A percentile compares a stretch with the other conserved stretches of the same genome.
Conservation (phyloP, 371 early-diverging fungal genomes). For the Mucor circinelloides region DNA sequence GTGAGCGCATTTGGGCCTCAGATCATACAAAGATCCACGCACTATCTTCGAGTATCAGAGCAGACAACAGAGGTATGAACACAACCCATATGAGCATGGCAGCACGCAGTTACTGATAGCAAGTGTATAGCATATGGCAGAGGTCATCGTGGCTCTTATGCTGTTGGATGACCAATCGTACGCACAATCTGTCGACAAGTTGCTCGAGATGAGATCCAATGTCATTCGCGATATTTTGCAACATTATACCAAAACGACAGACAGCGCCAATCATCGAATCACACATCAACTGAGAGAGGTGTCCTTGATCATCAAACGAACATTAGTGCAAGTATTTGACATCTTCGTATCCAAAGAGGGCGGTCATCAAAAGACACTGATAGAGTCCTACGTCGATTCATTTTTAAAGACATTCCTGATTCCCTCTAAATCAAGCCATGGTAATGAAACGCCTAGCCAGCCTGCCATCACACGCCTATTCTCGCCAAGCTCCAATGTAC, state of each 20-base stretch:
- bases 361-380: conserved; percentile 4
- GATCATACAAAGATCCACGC: conserved; percentile 66
- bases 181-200: conserved; percentile 36
- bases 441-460: conserved; percentile 21
- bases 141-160: conserved; percentile 65
- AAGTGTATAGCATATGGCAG: conserved; percentile 54
- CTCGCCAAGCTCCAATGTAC: conserved; percentile 61
- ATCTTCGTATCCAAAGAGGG: conserved; percentile 35
- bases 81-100: too few relatives aligned
- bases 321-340: conserved; percentile 40
- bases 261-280: conserved; percentile 17
- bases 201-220: conserved; percentile 44
- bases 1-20: conserved; percentile 74
- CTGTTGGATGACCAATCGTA: conserved; percentile 57
- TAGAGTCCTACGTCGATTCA: conserved; percentile 26
- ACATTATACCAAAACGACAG: conserved; percentile 3
- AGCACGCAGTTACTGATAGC: too few relatives aligned
- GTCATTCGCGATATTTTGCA: conserved; percentile 42
- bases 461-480: conserved; percentile 56
- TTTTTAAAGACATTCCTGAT: conserved; percentile 38
- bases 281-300: conserved; percentile 41
- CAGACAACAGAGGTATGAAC: conserved; percentile 52
- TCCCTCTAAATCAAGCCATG: conserved; percentile 22
- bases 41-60: conserved; percentile 50
- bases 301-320: conserved; percentile 42